Base-by-base conservation (phyloP, 2,329 filamentous ascomycete species). In the Rutstroemia sydowiana region DNA sequence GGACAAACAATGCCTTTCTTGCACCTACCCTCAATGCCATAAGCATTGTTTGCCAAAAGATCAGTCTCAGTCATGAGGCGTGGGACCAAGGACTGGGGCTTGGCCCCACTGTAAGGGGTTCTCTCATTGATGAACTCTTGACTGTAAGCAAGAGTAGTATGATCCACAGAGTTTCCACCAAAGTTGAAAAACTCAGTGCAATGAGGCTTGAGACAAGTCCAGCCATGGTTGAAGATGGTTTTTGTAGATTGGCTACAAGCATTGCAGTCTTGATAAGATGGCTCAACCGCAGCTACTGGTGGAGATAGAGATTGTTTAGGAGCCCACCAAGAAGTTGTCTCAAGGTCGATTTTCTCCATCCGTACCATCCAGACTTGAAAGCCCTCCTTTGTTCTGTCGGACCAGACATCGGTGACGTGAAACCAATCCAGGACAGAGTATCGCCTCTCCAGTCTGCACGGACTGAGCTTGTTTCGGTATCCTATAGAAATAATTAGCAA, bases 401-500 rank as follows among this genome's bases (percentile, higher is more conserved):
- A 71, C 86, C 86, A 91, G 0, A 88, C 71, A 45, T 84, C 71
- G 0, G 83, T 85, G 11, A 87, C 71, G 45, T 82, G 78, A 63
- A 87, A 90, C 65, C 75, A 82, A n/a, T 74, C 84, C 39, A 90
- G 71, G 0, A 88, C 79, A 51, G 82, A 89, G 1, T 74, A 69
- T 52, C 83, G 73, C 0, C 77, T 76, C n/a, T n/a, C n/a, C 7
- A 83, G 69, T 23, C 71, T 68, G 1, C 72, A 73, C 0, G 73
- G 71, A 16, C 76, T 70, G 20, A 73, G 63, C 3, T 65, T 63
- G 55, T 82, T 78, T 48, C 74, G 65, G 14, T 74, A 65, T 1
- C 84, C 82, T 75, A 62, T 54, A 36, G 68, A 67, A 23, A 44
- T 14, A 49, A 54, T 41, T 5, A 37, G 14, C 14, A n/a, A 37